These are phyloP conservation scores for Russula abietina DNA, from an alignment of 768 basidiomycete genomes.

Conservation along the genomic window DNA sequence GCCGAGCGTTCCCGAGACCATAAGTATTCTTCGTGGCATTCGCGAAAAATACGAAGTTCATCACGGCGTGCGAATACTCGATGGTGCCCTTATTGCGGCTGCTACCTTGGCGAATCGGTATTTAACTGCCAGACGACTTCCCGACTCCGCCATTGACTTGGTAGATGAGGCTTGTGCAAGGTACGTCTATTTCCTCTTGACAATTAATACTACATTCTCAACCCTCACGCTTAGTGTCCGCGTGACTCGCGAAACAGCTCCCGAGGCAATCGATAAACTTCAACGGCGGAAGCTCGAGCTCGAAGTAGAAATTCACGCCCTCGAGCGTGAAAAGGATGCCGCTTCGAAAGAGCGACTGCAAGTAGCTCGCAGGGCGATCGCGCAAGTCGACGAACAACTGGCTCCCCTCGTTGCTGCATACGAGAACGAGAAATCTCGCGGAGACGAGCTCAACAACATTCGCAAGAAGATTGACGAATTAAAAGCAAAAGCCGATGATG, in stretches of 20 bases:
- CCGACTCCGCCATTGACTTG: slow-evolving; percentile 86
- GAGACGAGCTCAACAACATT: slow-evolving; percentile 71
- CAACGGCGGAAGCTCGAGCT: slow-evolving; percentile 86
- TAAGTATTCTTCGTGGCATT: slow-evolving; percentile 91
- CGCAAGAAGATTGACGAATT: slow-evolving; percentile 85
- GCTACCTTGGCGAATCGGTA: slow-evolving; percentile 93
- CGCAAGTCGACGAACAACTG: slow-evolving; percentile 80
- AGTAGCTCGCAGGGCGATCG: slow-evolving; percentile 67
- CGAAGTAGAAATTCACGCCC: slow-evolving; percentile 90
- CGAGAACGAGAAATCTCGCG: slow-evolving; percentile 77
- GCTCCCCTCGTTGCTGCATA: slow-evolving; percentile 78
- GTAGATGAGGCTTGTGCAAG: slow-evolving; percentile 90
- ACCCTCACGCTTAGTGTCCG: slow-evolving; percentile 51
- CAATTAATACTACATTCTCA: background rate
- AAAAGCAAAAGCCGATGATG: slow-evolving; percentile 86
- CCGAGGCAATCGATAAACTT: slow-evolving; percentile 88
- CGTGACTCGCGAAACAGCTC: slow-evolving; percentile 89
- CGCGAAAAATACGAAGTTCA: slow-evolving; percentile 86
- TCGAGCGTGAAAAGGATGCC: slow-evolving; percentile 86
- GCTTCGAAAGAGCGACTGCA: slow-evolving; percentile 81
- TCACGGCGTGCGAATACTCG: slow-evolving; percentile 84
- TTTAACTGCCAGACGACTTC: slow-evolving; percentile 70
- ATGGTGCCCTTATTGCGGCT: slow-evolving; percentile 82
- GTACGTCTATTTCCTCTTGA: slow-evolving; percentile 35
- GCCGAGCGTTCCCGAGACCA: slow-evolving; percentile 81